A percentile compares a stretch with the other conserved stretches of the same genome.
These are phyloP conservation scores for Quercus dentata DNA, from an alignment of 306 rosid species.

Conservation along the genomic window DNA sequence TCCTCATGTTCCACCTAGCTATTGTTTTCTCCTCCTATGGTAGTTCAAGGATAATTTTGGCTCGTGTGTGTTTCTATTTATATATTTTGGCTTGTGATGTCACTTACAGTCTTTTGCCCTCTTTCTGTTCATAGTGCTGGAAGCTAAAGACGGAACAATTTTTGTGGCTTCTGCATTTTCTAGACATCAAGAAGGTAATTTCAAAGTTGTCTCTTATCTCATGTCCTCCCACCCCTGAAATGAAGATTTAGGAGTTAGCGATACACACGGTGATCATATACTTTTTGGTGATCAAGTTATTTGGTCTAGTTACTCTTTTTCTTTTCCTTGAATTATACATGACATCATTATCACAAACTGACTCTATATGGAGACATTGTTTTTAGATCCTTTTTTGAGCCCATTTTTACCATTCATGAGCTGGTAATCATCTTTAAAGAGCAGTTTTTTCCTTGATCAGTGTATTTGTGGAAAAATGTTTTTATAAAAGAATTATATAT, in stretches of 20 bases:
- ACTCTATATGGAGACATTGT: too few relatives aligned
- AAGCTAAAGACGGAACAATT: slow-evolving; percentile 55
- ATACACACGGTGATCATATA: neutral
- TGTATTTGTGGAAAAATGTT: neutral
- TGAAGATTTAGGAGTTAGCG: neutral
- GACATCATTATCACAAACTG: neutral
- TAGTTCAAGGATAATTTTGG: too few relatives aligned
- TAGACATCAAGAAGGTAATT: slow-evolving; percentile 61
- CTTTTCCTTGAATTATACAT: neutral
- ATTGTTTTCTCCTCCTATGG: too few relatives aligned
- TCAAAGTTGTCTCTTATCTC: neutral
- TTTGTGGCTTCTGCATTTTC: slow-evolving; percentile 72
- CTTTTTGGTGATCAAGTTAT: neutral
- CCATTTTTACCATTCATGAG: too few relatives aligned
- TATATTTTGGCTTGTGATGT: neutral
- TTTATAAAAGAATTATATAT: neutral
- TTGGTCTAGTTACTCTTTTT: neutral
- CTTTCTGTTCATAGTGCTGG: slow-evolving; percentile 41
- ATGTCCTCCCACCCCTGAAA: neutral
- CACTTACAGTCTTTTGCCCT: neutral
- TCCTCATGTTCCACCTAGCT: too few relatives aligned
- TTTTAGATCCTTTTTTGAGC: too few relatives aligned
- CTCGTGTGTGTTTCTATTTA: too few relatives aligned
- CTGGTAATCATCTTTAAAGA: too few relatives aligned
- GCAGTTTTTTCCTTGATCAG: too few relatives aligned